Evolutionary conservation across 2,329 filamentous ascomycete species (phyloP).

Genomic region (Claviceps sp.): DNA sequence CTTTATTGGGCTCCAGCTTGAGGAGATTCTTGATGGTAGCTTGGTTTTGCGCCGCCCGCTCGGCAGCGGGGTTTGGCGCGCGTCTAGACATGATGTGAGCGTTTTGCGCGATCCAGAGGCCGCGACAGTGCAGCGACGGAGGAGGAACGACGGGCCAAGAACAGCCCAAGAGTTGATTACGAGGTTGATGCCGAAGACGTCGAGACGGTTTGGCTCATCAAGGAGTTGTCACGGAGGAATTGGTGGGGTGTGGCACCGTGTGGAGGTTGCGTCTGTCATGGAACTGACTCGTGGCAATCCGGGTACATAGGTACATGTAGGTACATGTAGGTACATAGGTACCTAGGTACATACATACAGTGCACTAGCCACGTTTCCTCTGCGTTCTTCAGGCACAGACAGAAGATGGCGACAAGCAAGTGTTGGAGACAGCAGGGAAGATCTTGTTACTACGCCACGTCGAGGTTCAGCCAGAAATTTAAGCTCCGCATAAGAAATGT

Average conservation of each 20-base stretch:
- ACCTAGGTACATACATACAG: neutral
- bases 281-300: neutral
- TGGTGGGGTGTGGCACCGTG: neutral
- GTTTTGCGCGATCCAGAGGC: conserved; percentile 7
- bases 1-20: conserved; percentile 91
- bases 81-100: conserved; percentile 57
- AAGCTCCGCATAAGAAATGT: too few relatives aligned
- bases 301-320: neutral
- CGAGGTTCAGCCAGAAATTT: too few relatives aligned
- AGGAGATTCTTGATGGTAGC: conserved; percentile 87
- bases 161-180: neutral
- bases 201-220: neutral
- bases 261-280: too few relatives aligned
- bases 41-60: conserved; percentile 85
- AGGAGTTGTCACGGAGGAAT: neutral
- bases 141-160: neutral
- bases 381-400: neutral
- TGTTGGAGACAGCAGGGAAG: too few relatives aligned
- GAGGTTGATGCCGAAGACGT: neutral
- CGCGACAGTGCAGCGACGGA: conserved; percentile 6
- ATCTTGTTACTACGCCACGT: too few relatives aligned
- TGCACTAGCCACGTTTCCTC: neutral
- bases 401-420: too few relatives aligned
- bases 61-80: conserved; percentile 61
- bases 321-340: neutral